Evolutionary conservation across 192 early-diverging fungal genomes (phyloP), one percentile per base, ranked within the genome.

Genomic region (Rhizophlyctis rosea): DNA sequence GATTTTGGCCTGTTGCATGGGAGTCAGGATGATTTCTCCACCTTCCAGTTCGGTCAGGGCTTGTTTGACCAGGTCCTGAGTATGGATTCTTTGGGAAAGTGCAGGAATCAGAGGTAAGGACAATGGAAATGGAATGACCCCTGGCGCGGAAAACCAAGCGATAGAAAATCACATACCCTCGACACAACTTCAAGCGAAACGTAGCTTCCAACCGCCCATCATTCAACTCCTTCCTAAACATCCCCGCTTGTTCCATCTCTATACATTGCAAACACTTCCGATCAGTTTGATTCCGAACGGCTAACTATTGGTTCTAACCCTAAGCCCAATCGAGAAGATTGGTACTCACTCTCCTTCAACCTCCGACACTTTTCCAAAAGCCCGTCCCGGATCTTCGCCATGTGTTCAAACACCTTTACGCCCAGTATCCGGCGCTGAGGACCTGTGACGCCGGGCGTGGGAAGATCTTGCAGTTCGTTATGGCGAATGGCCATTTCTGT

Each of bases 401-500:
- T 75, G 23, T 66, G 36, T 16, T 73, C 71, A 54, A 81, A 65
- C 34, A 77, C 61, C 36, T 62, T 75, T 11, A 69, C 31, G 24
- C 60, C 67, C 23, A 77, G 53, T 16, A 49, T 30, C 9, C 76
- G 34, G 62, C 77, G 75, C 39, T 77, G 57, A 9, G 50, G 11
- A 2, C 70, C 61, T 3, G 64, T 52, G 23, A 67, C 35, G 7
- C 34, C 24, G 23, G 74, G 49, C 27, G 63, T 29, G 2, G 70
- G 52, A 1, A 76, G 27, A 34, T 76, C 59, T 11, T 67, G 23
- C 2, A 74, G 70, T 35, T 71, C 62, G 61, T 80, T 68, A 53
- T 71, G 76, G 9, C 72, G 57, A 24, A 62, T 60, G 14, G 78
- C 74, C 14, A 80, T 54, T 36, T 80, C 74, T 14, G 66, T 56